A percentile compares a stretch with the other conserved stretches of the same genome.
Evolutionary conservation across 2,329 filamentous ascomycete species (phyloP).

Genomic region (Anthostomella pinea): DNA sequence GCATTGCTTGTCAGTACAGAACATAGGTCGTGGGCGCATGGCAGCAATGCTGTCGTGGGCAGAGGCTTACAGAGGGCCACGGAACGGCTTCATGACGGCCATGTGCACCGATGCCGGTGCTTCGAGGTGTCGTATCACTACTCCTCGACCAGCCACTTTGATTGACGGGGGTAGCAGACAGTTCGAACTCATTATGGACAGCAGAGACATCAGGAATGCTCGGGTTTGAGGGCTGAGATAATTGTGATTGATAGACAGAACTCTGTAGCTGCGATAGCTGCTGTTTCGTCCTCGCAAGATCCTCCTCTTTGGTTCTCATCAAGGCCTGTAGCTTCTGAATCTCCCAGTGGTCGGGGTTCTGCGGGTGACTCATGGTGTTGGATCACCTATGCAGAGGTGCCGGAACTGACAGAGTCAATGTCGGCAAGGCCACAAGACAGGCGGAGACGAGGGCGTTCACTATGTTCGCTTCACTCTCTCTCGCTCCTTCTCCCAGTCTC

Average conservation of each 20-base stretch:
- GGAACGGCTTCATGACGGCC: slow-evolving; percentile 19
- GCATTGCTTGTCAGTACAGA: slow-evolving; percentile 19
- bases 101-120: slow-evolving; percentile 22
- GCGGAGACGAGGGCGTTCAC: slow-evolving; percentile 13
- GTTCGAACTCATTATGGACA: slow-evolving; percentile 28
- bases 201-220: slow-evolving; percentile 21
- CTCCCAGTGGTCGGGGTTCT: slow-evolving; percentile 18
- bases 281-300: slow-evolving; percentile 24
- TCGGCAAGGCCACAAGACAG: slow-evolving; percentile 11
- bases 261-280: slow-evolving; percentile 25
- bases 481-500: slow-evolving; percentile 7
- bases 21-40: slow-evolving; percentile 9
- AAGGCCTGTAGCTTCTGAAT: too few species aligned
- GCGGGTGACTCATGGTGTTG: slow-evolving; percentile 25
- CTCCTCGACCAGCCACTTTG: slow-evolving; percentile 28
- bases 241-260: slow-evolving; percentile 24
- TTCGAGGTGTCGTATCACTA: slow-evolving; percentile 31
- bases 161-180: slow-evolving; percentile 22
- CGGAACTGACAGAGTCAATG: slow-evolving; percentile 14
- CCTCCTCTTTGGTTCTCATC: slow-evolving; percentile 26
- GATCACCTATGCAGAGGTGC: slow-evolving; percentile 12
- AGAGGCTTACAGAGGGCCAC: slow-evolving; percentile 30
- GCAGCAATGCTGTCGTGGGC: too few species aligned
- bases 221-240: slow-evolving; percentile 19
- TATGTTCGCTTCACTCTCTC: slow-evolving; percentile 14